These are phyloP conservation scores for Solanum paucissectum DNA, from an alignment of 257 asterid genomes.

Conservation along the genomic window DNA sequence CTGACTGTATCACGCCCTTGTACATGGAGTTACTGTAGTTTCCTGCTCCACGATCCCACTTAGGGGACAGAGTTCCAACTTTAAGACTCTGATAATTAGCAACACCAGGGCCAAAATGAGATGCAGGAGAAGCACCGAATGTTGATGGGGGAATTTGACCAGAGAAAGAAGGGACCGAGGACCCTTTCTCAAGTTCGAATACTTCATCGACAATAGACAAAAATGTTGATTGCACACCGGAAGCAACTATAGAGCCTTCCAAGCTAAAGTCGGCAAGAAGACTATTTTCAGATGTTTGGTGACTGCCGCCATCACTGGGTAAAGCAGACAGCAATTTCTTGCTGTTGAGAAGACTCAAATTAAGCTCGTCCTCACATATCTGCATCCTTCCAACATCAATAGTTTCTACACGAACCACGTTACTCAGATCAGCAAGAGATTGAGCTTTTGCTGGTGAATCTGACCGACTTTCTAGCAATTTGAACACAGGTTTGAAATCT, in stretches of 20 bases:
- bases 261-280: conserved; percentile 30
- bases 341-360: conserved; percentile 66
- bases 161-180: conserved; percentile 23
- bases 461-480: conserved; percentile 66
- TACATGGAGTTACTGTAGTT: conserved; percentile 13
- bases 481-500: conserved; percentile 82
- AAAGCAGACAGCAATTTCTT: conserved; percentile 35
- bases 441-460: conserved; percentile 60
- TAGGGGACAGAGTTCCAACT: conserved; percentile 51
- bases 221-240: conserved; percentile 44
- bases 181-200: conserved; percentile 89
- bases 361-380: conserved; percentile 72
- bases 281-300: conserved; percentile 39
- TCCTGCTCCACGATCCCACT: conserved; percentile 55
- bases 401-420: conserved; percentile 50
- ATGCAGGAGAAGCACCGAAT: conserved; percentile 35
- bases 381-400: conserved; percentile 73
- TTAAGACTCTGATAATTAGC: conserved; percentile 33
- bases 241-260: conserved; percentile 39
- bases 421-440: conserved; percentile 48
- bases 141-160: conserved; percentile 41
- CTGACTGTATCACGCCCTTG: conserved; percentile 50
- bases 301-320: conserved; percentile 20
- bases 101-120: conserved; percentile 48
- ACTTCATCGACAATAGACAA: conserved; percentile 86